Evolutionary conservation across 108 stramenopile species (phyloP).

Genomic region (Asterionellopsis glacialis): DNA sequence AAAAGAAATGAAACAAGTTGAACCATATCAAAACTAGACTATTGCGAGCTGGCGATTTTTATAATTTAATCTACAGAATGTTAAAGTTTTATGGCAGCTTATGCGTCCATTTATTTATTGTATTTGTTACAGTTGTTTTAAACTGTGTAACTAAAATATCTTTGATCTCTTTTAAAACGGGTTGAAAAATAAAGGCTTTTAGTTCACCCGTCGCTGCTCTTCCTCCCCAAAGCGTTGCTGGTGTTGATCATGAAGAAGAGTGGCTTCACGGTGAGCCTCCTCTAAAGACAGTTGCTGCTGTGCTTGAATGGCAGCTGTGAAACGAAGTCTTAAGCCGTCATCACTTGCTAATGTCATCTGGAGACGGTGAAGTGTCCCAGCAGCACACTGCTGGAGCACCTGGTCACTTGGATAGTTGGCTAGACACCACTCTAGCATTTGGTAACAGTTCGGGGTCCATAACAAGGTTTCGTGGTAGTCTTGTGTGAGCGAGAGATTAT

Average conservation of each 20-base stretch:
- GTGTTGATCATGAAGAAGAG: conserved; percentile 10
- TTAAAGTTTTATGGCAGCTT: no score
- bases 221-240: no score
- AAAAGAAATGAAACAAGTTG: no score
- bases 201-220: no score
- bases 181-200: no score
- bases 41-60: no score
- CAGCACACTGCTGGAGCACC: conserved; percentile 80
- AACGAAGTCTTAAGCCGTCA: conserved; percentile 28
- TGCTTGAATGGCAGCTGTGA: conserved; percentile 24
- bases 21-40: no score
- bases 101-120: no score
- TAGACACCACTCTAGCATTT: conserved; percentile 85
- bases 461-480: conserved; percentile 74
- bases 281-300: conserved; percentile 40
- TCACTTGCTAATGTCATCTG: conserved; percentile 47
- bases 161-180: no score
- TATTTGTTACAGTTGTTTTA: no score
- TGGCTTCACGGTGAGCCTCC: conserved; percentile 26
- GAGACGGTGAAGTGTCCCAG: conserved; percentile 74
- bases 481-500: conserved; percentile 82
- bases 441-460: conserved; percentile 80
- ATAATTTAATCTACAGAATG: no score
- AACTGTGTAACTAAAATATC: no score
- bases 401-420: conserved; percentile 80